Evolutionary conservation across 768 basidiomycete species (phyloP).

Genomic region (Trametes cubensis): DNA sequence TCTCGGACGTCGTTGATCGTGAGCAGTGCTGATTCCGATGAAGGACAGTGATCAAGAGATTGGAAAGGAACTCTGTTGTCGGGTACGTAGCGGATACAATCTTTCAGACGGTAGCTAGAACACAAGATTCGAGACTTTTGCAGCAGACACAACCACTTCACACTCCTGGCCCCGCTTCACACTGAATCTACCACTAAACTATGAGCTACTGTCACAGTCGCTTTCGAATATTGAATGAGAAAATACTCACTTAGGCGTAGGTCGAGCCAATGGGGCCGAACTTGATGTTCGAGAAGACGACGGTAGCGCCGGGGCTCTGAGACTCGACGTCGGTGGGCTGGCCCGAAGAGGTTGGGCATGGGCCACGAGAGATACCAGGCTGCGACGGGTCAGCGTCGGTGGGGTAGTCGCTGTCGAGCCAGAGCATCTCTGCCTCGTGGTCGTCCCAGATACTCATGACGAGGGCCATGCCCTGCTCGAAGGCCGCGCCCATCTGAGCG

Average conservation of each 20-base stretch:
- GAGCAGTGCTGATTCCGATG: not conserved
- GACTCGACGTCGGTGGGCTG: slow-evolving; percentile 48
- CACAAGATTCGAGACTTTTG: not conserved
- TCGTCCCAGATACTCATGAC: slow-evolving; percentile 58
- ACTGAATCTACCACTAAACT: not conserved
- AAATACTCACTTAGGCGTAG: slow-evolving; percentile 29
- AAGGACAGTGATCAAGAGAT: not conserved
- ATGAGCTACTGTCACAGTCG: not conserved
- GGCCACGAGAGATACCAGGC: slow-evolving; percentile 53
- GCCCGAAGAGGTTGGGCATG: slow-evolving; percentile 52
- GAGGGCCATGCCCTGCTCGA: slow-evolving; percentile 49
- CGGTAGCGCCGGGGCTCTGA: slow-evolving; percentile 42
- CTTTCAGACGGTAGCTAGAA: not conserved
- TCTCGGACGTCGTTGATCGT: not conserved
- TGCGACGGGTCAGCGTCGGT: slow-evolving; percentile 29
- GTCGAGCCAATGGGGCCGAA: slow-evolving; percentile 54
- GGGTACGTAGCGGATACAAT: not conserved
- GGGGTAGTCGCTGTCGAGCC: slow-evolving; percentile 34
- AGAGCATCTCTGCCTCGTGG: slow-evolving; percentile 43
- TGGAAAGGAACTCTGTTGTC: not conserved
- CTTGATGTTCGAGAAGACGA: slow-evolving; percentile 59
- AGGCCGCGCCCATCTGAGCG: slow-evolving; percentile 35
- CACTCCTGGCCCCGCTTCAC: not conserved
- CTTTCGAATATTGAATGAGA: too few species aligned
- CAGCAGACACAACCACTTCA: not conserved